A percentile compares a stretch with the other conserved stretches of the same genome.
These are phyloP conservation scores for Teunomyces pallodes DNA, from an alignment of 805 yeast species.

Conservation along the genomic window DNA sequence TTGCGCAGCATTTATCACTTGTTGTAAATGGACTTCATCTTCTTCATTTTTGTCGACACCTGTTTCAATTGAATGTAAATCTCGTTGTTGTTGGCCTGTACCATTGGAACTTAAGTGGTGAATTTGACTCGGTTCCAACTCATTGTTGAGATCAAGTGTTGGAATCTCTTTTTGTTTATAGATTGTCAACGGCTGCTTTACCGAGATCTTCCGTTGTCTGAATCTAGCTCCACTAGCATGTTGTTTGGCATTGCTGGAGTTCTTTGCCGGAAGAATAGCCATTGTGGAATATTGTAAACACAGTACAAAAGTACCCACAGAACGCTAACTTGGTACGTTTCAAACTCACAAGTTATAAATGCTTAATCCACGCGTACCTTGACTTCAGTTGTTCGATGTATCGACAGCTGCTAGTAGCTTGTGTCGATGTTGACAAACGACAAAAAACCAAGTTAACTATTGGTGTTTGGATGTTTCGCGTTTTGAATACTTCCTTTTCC, in stretches of 20 bases:
- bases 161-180: conserved; percentile 78
- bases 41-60: conserved; percentile 98
- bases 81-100: conserved; percentile 77
- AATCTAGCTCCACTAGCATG: conserved; percentile 60
- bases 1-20: conserved; percentile 79
- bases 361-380: not conserved
- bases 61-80: conserved; percentile 85
- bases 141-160: conserved; percentile 53
- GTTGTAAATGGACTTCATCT: conserved; percentile 93
- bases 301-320: not conserved
- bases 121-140: conserved; percentile 42
- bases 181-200: conserved; percentile 80
- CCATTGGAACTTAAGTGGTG: conserved; percentile 34
- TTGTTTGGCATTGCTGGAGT: conserved; percentile 29
- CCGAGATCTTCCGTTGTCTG: conserved; percentile 92
- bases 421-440: conserved; percentile 1
- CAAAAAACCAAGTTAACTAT: conserved; percentile 11
- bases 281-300: conserved; percentile 15
- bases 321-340: not conserved
- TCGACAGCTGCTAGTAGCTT: not conserved
- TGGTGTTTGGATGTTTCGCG: conserved; percentile 26
- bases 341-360: not conserved
- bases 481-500: not conserved
- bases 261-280: conserved; percentile 42
- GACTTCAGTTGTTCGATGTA: not conserved